Percentiles rank a stretch among this genome's conserved stretches.
Conservation (phyloP, 495 filamentous ascomycete genomes). For the Astrothelium subdiscretum region DNA sequence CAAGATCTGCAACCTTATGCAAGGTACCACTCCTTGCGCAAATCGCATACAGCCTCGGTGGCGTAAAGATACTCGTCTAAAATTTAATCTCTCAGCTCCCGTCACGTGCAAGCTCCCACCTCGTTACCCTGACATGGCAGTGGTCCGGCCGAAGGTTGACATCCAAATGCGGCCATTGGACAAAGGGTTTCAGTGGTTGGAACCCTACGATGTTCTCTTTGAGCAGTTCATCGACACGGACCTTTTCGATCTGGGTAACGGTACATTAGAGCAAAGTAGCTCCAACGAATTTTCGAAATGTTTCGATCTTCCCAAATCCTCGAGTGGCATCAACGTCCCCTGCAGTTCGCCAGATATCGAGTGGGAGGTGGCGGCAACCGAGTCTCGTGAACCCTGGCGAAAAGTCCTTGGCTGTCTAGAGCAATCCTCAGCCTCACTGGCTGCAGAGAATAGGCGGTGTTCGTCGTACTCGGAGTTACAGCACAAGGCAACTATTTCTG, state of each 20-base stretch:
- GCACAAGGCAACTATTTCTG: conserved; percentile 12
- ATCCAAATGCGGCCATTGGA: conserved; percentile 24
- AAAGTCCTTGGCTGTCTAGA: conserved; percentile 14
- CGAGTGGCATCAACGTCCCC: conserved; percentile 16
- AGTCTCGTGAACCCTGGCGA: conserved; percentile 18
- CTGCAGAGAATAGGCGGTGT: conserved; percentile 6
- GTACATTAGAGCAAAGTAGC: conserved; percentile 19
- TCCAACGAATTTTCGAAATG: conserved; percentile 18
- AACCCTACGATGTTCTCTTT: conserved; percentile 30
- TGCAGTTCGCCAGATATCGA: conserved; percentile 6
- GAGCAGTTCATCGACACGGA: conserved; percentile 29
- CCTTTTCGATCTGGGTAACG: conserved; percentile 23
- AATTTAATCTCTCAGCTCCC: background rate
- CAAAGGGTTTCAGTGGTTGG: conserved; percentile 28
- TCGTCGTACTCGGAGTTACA: conserved; percentile 18
- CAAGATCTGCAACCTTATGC: background rate
- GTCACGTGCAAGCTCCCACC: background rate
- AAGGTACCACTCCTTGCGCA: background rate
- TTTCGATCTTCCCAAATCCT: conserved; percentile 27
- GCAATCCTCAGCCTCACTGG: conserved; percentile 20
- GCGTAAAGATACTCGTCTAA: background rate
- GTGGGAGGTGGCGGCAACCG: conserved; percentile 8
- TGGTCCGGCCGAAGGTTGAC: background rate
- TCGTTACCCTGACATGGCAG: background rate
- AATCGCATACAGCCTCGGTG: background rate